Evolutionary conservation across 1,284 basidiomycete species (phyloP).

Genomic region (Heterobasidion irregulare): DNA sequence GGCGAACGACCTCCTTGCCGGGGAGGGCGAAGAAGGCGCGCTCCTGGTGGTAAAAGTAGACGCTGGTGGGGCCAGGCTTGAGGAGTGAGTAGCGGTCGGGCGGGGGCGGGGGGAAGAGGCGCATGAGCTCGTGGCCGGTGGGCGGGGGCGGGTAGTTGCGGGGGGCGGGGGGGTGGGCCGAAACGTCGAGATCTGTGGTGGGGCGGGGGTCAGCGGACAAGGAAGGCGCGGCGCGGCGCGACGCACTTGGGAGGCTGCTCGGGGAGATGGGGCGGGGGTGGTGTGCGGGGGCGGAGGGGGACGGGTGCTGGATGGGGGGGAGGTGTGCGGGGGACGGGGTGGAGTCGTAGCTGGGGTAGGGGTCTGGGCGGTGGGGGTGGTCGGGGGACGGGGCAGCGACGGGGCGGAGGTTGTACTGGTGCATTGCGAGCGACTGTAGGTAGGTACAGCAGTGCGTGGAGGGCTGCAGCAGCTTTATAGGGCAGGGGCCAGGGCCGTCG

Average conservation of each 20-base stretch:
- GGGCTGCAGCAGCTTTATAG: background rate
- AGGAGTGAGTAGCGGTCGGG: conserved; percentile 44
- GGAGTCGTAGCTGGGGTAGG: background rate
- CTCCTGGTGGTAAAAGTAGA: conserved; percentile 64
- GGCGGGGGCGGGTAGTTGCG: conserved; percentile 56
- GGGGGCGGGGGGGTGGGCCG: conserved; percentile 6
- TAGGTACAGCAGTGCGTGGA: too few relatives aligned
- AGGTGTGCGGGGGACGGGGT: conserved; percentile 6
- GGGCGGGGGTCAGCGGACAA: background rate
- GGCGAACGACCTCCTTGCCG: conserved; percentile 65
- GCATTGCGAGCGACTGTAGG: background rate
- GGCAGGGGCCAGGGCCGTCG: background rate
- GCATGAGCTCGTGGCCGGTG: conserved; percentile 74
- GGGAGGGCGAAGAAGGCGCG: conserved; percentile 69
- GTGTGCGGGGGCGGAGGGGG: background rate
- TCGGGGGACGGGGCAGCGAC: conserved; percentile 8
- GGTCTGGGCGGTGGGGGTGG: conserved; percentile 3
- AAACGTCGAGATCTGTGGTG: conserved; percentile 10
- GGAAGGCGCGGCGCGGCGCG: too few relatives aligned
- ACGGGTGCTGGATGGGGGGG: conserved; percentile 10
- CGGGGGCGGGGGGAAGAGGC: conserved; percentile 64
- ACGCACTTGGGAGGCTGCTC: conserved; percentile 11
- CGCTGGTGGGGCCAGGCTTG: conserved; percentile 52
- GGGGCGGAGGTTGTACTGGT: conserved; percentile 9
- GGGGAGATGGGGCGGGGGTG: conserved; percentile 10